Conservation (phyloP, 257 asterid species). For the Gentiana dahurica region DNA sequence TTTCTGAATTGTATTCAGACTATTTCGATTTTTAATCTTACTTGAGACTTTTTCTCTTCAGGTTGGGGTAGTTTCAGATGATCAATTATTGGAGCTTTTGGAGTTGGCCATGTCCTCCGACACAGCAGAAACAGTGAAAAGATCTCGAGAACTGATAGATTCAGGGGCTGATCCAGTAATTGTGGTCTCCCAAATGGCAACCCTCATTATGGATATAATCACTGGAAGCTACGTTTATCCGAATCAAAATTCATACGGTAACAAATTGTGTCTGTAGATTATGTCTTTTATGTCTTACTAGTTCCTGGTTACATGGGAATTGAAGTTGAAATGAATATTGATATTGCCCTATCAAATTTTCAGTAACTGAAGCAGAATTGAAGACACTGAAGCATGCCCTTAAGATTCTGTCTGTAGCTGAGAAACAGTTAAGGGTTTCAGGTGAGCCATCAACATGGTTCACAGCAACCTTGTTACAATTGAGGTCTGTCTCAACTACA, state of each 20-base stretch:
- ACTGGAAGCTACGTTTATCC: constrained; percentile 60
- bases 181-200: constrained; percentile 88
- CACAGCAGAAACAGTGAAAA: constrained; percentile 81
- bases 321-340: constrained; percentile 27
- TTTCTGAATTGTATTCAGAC: too few species aligned
- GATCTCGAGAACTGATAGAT: constrained; percentile 85
- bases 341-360: neutral
- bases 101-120: constrained; percentile 95
- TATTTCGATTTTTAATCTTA: neutral
- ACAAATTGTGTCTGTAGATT: constrained; percentile 3
- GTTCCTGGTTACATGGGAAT: constrained; percentile 3
- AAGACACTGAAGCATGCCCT: constrained; percentile 79
- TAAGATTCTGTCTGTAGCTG: constrained; percentile 83
- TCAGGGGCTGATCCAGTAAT: constrained; percentile 81
- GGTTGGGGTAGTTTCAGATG: constrained; percentile 98
- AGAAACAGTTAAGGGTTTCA: constrained; percentile 79
- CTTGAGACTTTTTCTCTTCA: constrained; percentile 7
- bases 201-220: constrained; percentile 86
- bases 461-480: constrained; percentile 82
- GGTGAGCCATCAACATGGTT: constrained; percentile 95
- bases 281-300: too few species aligned
- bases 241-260: constrained; percentile 12
- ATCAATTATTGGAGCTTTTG: constrained; percentile 74
- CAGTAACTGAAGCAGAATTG: constrained; percentile 78
- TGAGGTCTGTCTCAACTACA: constrained; percentile 66